A percentile compares a stretch with the other conserved stretches of the same genome.
Evolutionary conservation across 2,329 filamentous ascomycete species (phyloP).

Genomic region (Xylaria sp.): DNA sequence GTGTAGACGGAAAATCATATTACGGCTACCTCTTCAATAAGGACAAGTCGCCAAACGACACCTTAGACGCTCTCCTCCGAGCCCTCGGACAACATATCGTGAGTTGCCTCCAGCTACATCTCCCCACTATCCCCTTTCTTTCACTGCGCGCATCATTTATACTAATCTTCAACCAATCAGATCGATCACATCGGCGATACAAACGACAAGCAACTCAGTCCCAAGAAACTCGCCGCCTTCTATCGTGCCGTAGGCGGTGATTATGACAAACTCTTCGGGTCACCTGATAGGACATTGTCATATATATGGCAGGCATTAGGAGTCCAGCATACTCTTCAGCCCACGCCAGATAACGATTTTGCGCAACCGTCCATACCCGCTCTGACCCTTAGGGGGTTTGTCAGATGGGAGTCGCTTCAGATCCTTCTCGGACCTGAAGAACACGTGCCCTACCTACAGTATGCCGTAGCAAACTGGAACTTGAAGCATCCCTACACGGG

Average conservation of each 20-base stretch:
- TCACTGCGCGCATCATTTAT: slow-evolving; percentile 1
- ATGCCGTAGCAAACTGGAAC: slow-evolving; percentile 79
- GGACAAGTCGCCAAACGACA: slow-evolving; percentile 73
- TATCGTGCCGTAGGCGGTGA: slow-evolving; percentile 80
- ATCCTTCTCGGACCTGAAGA: slow-evolving; percentile 87
- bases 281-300: slow-evolving; percentile 78
- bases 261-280: slow-evolving; percentile 82
- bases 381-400: slow-evolving; percentile 84
- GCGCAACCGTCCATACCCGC: slow-evolving; percentile 81
- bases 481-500: slow-evolving; percentile 80
- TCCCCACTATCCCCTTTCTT: not conserved
- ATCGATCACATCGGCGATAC: slow-evolving; percentile 67
- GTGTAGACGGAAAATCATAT: slow-evolving; percentile 51
- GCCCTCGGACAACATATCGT: slow-evolving; percentile 78
- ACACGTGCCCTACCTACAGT: slow-evolving; percentile 84
- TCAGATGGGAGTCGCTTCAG: slow-evolving; percentile 93
- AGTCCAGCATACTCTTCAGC: slow-evolving; percentile 82
- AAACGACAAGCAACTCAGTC: slow-evolving; percentile 64
- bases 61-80: slow-evolving; percentile 74
- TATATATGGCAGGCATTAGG: slow-evolving; percentile 93
- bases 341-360: slow-evolving; percentile 79
- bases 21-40: slow-evolving; percentile 76
- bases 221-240: slow-evolving; percentile 78
- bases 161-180: slow-evolving; percentile 53
- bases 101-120: slow-evolving; percentile 50